Conservation (phyloP, 192 early-diverging fungal species). For the Umbelopsis sp. region DNA sequence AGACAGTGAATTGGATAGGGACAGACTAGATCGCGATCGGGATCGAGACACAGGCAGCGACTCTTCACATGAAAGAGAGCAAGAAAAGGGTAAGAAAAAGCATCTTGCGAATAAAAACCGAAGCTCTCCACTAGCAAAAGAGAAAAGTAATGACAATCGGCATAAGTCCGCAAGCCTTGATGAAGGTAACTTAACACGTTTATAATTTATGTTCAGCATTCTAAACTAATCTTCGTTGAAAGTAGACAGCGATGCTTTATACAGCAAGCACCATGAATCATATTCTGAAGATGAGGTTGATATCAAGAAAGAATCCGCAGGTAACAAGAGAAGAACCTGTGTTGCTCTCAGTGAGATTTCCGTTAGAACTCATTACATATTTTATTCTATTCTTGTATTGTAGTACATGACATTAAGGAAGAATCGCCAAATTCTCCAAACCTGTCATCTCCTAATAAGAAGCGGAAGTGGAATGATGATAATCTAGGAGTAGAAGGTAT, state of each 20-base stretch:
- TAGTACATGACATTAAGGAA: conserved; percentile 2
- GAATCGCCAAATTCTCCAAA: neutral
- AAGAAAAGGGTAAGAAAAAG: neutral
- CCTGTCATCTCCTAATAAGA: neutral
- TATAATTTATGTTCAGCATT: neutral
- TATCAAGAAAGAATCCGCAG: neutral
- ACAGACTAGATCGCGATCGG: conserved; percentile 4
- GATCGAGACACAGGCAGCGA: neutral
- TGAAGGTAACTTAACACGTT: neutral
- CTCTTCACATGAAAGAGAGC: neutral
- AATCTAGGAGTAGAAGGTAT: neutral
- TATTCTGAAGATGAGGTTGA: conserved; percentile 1
- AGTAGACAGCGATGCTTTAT: neutral
- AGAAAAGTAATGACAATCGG: neutral
- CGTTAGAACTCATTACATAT: neutral
- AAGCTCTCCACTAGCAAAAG: neutral
- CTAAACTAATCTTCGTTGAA: neutral
- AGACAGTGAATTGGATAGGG: conserved; percentile 5
- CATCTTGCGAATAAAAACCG: neutral
- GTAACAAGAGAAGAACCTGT: neutral
- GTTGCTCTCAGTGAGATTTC: neutral
- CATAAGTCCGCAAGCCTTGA: conserved; percentile 10
- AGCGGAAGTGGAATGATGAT: conserved; percentile 10
- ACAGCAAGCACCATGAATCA: neutral
- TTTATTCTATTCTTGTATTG: neutral